Conservation (phyloP, 129 eudicot species). For the Flaveria sonorensis region DNA sequence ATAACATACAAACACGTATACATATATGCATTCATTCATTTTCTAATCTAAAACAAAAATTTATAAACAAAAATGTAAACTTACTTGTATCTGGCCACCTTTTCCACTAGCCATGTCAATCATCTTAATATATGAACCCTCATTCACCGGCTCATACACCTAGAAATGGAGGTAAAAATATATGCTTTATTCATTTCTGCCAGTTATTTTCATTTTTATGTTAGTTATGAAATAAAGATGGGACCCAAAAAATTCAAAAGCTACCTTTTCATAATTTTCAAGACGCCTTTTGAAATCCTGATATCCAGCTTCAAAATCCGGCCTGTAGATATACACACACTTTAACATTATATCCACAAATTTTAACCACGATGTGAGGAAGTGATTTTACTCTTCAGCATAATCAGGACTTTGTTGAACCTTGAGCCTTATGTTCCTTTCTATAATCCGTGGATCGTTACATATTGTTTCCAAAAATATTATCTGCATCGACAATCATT, state of each 20-base stretch:
- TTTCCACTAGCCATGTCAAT: conserved; percentile 96
- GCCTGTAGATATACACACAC: conserved; percentile 48
- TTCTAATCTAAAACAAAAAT: neutral
- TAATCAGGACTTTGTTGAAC: conserved; percentile 99
- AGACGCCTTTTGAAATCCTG: conserved; percentile 85
- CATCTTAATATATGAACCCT: conserved; percentile 97
- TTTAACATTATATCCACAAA: conserved; percentile 16
- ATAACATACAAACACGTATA: neutral
- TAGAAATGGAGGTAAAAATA: conserved; percentile 19
- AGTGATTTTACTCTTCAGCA: conserved; percentile 78
- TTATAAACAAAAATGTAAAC: conserved; percentile 1
- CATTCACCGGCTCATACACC: conserved; percentile 97
- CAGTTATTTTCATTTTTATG: neutral
- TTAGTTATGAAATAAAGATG: conserved; percentile 4
- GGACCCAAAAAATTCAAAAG: conserved; percentile 17
- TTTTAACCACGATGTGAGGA: neutral
- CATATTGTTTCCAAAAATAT: conserved; percentile 94
- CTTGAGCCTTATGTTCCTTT: conserved; percentile 97
- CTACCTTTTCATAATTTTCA: conserved; percentile 88
- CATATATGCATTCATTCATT: neutral
- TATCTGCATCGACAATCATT: conserved; percentile 53
- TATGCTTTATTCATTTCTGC: neutral
- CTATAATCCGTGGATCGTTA: conserved; percentile 78
- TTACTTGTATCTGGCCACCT: conserved; percentile 98
- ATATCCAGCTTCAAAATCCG: conserved; percentile 97